Evolutionary conservation across 2,329 filamentous ascomycete genomes (phyloP).

Genomic region (Stagonosporopsis chrysanthemi): DNA sequence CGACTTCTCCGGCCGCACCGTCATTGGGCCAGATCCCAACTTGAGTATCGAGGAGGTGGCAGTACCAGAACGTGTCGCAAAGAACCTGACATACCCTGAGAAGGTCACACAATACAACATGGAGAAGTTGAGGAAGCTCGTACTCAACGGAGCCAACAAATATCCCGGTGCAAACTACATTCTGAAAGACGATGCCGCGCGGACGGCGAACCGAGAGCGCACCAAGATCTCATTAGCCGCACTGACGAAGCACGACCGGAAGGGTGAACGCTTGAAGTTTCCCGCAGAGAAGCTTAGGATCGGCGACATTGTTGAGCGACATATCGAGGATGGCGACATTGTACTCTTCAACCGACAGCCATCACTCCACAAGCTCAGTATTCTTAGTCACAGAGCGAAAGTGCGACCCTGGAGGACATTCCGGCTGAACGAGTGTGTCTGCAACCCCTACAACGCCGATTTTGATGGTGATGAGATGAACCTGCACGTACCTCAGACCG

Average conservation of each 20-base stretch:
- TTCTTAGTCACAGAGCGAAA: conserved; percentile 94
- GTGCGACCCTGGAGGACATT: conserved; percentile 95
- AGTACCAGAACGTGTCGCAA: conserved; percentile 89
- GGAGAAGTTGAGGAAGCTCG: conserved; percentile 75
- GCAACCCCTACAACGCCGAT: conserved; percentile 97
- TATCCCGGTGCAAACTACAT: conserved; percentile 91
- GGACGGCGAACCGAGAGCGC: conserved; percentile 48
- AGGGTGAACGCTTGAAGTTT: conserved; percentile 68
- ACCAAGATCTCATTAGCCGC: conserved; percentile 76
- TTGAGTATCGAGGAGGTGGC: conserved; percentile 92
- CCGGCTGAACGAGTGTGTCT: conserved; percentile 96
- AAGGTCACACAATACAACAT: conserved; percentile 85
- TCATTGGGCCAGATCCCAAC: conserved; percentile 97
- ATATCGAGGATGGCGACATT: conserved; percentile 93
- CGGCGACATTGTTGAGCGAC: conserved; percentile 91
- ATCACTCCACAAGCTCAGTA: conserved; percentile 97
- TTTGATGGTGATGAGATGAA: conserved; percentile 99
- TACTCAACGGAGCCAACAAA: conserved; percentile 76
- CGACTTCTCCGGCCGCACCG: conserved; percentile 95
- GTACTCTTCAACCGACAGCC: conserved; percentile 98
- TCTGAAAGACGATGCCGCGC: conserved; percentile 66
- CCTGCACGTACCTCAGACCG: conserved; percentile 94
- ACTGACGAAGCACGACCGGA: conserved; percentile 42
- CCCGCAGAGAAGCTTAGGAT: conserved; percentile 77
- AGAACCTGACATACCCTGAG: conserved; percentile 95